phyloP scores from a whole-genome alignment of 208 protist species.

The Tritrichomonas foetus region DNA sequence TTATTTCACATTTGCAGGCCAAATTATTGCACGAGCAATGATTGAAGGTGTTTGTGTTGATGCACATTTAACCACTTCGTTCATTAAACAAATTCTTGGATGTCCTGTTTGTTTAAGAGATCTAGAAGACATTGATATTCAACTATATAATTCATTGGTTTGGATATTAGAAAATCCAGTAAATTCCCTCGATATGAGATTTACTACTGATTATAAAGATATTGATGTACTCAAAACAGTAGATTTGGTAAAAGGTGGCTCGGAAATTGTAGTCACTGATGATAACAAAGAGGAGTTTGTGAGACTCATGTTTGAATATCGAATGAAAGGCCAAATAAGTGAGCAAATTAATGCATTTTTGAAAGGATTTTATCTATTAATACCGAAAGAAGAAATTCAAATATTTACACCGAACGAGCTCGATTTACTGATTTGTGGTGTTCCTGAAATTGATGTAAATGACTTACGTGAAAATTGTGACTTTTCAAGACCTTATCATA shows the following conservation, averaged over 20 bases:
- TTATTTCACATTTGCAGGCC: conserved; percentile 88
- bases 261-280: conserved; percentile 81
- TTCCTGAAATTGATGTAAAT: conserved; percentile 90
- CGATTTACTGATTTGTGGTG: conserved; percentile 92
- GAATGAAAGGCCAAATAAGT: conserved; percentile 79
- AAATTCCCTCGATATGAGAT: conserved; percentile 72
- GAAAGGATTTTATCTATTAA: conserved; percentile 86
- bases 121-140: conserved; percentile 86
- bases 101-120: conserved; percentile 76
- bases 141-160: conserved; percentile 80
- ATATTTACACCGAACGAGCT: conserved; percentile 91
- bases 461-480: conserved; percentile 81
- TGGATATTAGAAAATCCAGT: conserved; percentile 85
- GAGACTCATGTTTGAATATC: conserved; percentile 74
- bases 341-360: conserved; percentile 86
- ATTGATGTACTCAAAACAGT: conserved; percentile 77
- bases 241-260: conserved; percentile 79
- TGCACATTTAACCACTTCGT: conserved; percentile 86
- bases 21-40: conserved; percentile 67
- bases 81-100: conserved; percentile 95
- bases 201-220: conserved; percentile 78
- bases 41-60: conserved; percentile 81
- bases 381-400: conserved; percentile 76
- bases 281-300: conserved; percentile 93
- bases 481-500: conserved; percentile 73